phyloP scores from a whole-genome alignment of 2,329 filamentous ascomycete species.

The Trichoderma sp. region DNA sequence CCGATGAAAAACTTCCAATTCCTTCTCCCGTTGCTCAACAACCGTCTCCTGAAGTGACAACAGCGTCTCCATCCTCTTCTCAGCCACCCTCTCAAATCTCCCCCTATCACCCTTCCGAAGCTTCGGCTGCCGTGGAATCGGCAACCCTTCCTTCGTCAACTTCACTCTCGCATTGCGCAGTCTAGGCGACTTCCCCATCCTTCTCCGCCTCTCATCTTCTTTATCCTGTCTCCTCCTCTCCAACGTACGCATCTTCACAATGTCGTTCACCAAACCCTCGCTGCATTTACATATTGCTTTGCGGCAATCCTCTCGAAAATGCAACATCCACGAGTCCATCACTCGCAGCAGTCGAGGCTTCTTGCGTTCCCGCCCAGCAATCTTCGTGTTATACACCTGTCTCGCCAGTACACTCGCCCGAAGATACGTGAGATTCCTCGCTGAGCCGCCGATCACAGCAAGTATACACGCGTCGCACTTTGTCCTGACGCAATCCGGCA shows the following conservation, averaged over 20 bases:
- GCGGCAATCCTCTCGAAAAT: background rate
- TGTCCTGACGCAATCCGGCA: background rate
- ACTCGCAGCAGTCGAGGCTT: constrained; percentile 38
- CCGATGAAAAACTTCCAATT: rapidly evolving
- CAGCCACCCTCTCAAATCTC: background rate
- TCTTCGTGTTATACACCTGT: constrained; percentile 17
- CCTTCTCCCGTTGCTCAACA: background rate
- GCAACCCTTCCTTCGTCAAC: constrained; percentile 4
- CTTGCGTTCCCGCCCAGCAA: background rate
- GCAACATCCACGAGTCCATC: constrained; percentile 44
- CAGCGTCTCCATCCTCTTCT: background rate
- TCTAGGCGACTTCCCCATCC: background rate
- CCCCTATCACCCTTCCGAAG: background rate
- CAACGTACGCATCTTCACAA: background rate
- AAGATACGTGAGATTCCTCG: constrained; percentile 43
- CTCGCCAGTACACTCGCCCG: constrained; percentile 43
- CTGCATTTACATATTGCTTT: background rate
- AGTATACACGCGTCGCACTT: constrained; percentile 54
- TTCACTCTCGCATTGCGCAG: background rate
- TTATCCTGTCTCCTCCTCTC: background rate
- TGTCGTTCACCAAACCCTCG: background rate
- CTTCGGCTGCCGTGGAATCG: constrained; percentile 11
- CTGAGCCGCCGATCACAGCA: constrained; percentile 44
- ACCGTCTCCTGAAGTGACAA: background rate
- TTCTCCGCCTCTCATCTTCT: background rate